These are phyloP conservation scores for Adansonia rubrostipa DNA, from an alignment of 441 rosid species.

Conservation along the genomic window DNA sequence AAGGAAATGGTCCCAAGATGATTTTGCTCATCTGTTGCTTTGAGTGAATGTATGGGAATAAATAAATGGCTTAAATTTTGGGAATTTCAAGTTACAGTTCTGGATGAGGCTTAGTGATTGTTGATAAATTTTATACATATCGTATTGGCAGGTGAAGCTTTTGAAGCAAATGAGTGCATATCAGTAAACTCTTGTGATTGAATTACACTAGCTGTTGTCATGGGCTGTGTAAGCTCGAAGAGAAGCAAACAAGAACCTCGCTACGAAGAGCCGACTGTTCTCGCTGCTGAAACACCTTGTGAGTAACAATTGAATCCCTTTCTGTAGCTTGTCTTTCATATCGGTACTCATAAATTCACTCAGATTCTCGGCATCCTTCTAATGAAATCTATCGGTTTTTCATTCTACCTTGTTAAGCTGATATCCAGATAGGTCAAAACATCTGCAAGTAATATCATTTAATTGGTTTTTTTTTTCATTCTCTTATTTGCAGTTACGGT, in stretches of 20 bases:
- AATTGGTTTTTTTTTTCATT: not conserved
- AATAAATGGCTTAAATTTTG: not conserved
- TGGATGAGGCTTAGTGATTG: not conserved
- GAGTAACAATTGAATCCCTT: slow-evolving; percentile 31
- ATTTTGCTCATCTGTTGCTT: not conserved
- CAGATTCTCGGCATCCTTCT: not conserved
- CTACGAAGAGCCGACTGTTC: slow-evolving; percentile 66
- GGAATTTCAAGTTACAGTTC: not conserved
- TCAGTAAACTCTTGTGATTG: not conserved
- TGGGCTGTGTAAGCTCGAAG: slow-evolving; percentile 57
- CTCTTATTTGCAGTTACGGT: slow-evolving; percentile 58
- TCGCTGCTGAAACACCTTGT: slow-evolving; percentile 80
- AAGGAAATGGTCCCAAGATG: not conserved
- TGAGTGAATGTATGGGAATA: not conserved
- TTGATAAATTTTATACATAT: not conserved
- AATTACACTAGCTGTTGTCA: slow-evolving; percentile 30
- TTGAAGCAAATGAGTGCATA: not conserved
- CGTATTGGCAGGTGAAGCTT: slow-evolving; percentile 22
- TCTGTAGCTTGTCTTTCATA: not conserved
- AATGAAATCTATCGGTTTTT: not conserved
- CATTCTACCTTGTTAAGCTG: not conserved
- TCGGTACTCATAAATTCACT: not conserved
- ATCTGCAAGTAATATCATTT: not conserved
- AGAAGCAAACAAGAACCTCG: slow-evolving; percentile 41
- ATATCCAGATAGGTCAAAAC: not conserved